phyloP scores from a whole-genome alignment of 257 asterid genomes.

The Rauvolfia tetraphylla region DNA sequence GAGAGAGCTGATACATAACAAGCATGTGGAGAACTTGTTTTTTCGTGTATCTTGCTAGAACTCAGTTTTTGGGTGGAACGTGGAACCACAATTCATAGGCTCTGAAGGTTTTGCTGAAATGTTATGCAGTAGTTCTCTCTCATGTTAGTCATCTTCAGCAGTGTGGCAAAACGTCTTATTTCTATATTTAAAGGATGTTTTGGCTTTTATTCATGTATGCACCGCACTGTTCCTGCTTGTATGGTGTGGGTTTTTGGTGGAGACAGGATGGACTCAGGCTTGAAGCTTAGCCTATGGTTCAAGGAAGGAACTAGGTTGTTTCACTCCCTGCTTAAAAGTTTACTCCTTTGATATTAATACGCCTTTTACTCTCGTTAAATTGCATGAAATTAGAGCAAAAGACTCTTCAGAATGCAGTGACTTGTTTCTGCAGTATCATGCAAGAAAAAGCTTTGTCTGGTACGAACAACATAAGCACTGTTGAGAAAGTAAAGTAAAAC shows the following conservation, averaged over 20 bases:
- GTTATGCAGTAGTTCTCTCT: neutral
- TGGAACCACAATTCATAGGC: neutral
- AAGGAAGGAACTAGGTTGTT: neutral
- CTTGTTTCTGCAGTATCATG: neutral
- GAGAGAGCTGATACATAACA: conserved; percentile 3
- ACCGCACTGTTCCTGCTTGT: neutral
- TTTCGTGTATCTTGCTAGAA: neutral
- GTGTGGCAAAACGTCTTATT: neutral
- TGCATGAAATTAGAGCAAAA: neutral
- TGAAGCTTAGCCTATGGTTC: neutral
- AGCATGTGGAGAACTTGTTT: neutral
- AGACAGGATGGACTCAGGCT: neutral
- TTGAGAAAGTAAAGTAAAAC: neutral
- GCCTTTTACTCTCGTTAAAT: neutral
- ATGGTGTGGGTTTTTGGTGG: neutral
- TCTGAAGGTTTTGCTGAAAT: neutral
- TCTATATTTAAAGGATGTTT: neutral
- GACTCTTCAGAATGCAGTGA: neutral
- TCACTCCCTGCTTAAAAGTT: neutral
- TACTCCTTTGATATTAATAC: too few relatives aligned
- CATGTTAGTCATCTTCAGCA: neutral
- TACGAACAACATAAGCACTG: neutral
- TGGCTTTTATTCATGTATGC: neutral
- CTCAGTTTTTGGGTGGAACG: conserved; percentile 2
- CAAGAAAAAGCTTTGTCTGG: neutral